phyloP scores from a whole-genome alignment of 225 moss, liverwort and hornwort species.

The Asterella californica region DNA sequence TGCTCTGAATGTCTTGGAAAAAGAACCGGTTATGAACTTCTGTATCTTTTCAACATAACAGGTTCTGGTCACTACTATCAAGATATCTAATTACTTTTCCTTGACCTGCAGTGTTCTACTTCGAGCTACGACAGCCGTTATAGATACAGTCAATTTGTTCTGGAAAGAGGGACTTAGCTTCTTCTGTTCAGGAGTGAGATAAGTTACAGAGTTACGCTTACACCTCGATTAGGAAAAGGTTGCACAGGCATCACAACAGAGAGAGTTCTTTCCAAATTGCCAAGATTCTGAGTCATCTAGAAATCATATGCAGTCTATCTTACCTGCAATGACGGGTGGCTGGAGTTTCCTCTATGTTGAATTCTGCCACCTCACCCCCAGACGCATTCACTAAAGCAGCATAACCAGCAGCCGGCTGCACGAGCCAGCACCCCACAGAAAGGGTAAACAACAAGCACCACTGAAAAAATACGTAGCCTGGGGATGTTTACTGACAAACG shows the following conservation, averaged over 20 bases:
- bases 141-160: neutral
- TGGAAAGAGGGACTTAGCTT: neutral
- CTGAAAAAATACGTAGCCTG: neutral
- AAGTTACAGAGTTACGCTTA: neutral
- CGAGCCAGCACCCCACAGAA: neutral
- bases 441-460: neutral
- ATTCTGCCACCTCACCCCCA: slow-evolving; percentile 81
- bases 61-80: too few relatives aligned
- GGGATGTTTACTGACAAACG: neutral
- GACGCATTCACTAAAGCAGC: slow-evolving; percentile 67
- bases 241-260: neutral
- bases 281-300: neutral
- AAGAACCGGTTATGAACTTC: neutral
- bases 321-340: slow-evolving; percentile 74
- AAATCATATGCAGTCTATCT: slow-evolving; percentile 10
- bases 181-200: neutral
- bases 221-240: neutral
- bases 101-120: neutral
- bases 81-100: too few relatives aligned
- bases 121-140: neutral
- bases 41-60: neutral
- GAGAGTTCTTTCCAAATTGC: neutral
- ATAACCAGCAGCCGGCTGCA: slow-evolving; percentile 93
- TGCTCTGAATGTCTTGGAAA: neutral
- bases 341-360: slow-evolving; percentile 75